A percentile compares a stretch with the other conserved stretches of the same genome.
These are phyloP conservation scores for Ascochyta clinopodiicola DNA, from an alignment of 2,329 filamentous ascomycete genomes.

Conservation along the genomic window DNA sequence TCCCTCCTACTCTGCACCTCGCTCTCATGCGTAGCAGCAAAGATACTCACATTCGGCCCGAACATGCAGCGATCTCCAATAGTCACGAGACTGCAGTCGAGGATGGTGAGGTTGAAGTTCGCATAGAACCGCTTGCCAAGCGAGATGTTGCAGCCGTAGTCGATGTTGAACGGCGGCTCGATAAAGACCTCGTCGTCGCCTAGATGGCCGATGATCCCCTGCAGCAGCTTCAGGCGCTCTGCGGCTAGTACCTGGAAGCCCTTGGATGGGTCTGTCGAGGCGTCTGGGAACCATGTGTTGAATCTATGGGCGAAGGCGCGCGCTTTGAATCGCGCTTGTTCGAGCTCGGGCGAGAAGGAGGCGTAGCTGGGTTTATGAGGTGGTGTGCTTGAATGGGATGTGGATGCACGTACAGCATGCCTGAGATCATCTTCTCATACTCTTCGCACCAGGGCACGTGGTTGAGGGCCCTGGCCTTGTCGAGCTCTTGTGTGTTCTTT, in stretches of 20 bases:
- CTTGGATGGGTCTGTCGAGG: slow-evolving; percentile 19
- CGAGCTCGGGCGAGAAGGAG: slow-evolving; percentile 56
- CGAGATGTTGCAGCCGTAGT: slow-evolving; percentile 71
- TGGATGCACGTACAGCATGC: slow-evolving; percentile 60
- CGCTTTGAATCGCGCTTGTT: slow-evolving; percentile 60
- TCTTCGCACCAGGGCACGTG: slow-evolving; percentile 65
- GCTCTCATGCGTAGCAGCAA: slow-evolving; percentile 60
- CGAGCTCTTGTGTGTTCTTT: slow-evolving; percentile 54
- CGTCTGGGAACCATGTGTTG: slow-evolving; percentile 56
- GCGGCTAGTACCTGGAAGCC: slow-evolving; percentile 37
- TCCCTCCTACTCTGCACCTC: slow-evolving; percentile 57
- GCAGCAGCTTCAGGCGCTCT: slow-evolving; percentile 34
- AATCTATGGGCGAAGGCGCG: slow-evolving; percentile 64
- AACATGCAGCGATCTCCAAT: slow-evolving; percentile 61
- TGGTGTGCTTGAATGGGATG: neutral
- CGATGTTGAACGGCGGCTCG: slow-evolving; percentile 67
- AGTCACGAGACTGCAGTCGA: slow-evolving; percentile 60
- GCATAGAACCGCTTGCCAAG: slow-evolving; percentile 70
- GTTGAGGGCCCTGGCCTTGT: slow-evolving; percentile 56
- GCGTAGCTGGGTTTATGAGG: slow-evolving; percentile 55
- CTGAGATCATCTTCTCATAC: slow-evolving; percentile 70
- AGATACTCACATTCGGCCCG: slow-evolving; percentile 61
- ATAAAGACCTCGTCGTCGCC: slow-evolving; percentile 54
- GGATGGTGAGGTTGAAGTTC: slow-evolving; percentile 63
- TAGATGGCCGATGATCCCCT: slow-evolving; percentile 40